Evolutionary conservation across 164 flowering plant genomes (phyloP), one percentile per base, ranked within the genome.

Genomic region (Stephania cephalantha): DNA sequence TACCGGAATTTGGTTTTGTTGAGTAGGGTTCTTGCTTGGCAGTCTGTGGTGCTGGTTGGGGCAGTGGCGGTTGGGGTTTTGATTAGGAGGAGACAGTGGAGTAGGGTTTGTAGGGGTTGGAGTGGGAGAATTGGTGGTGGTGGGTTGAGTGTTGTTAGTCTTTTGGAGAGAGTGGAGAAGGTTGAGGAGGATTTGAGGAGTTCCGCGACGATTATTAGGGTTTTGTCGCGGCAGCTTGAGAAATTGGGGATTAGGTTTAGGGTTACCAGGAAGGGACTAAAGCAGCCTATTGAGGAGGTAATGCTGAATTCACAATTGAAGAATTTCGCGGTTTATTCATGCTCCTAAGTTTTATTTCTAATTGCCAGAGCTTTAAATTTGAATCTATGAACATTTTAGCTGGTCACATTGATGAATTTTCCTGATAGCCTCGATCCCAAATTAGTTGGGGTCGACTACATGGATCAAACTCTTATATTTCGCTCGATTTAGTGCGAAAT

Each of bases 201-300:
- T 76, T 82, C 91, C 5, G 85, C 83, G 0, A 84, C 88, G 0
- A 81, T 92, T 9, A 73, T 91, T 67, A 77, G 90, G 85, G 90
- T 82, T 58, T 74, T 93, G 84, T 89, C 97, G 12, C 86, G 97
- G 85, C 97, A 92, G 88, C 89, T 93, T 74, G 99, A 93, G 91
- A 93, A 95, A 80, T 78, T 95, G 84, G 97, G 97, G 53, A 90
- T 92, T 80, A 81, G 98, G 84, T 92, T 95, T 83, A 84, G 98
- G 78, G 87, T 91, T 72, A 84, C 91, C 1, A 84, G 94, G 79
- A 93, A 87, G 87, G 48, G 97, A 73, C 68, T 92, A 79, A 96
- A 91, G 78, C 90, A 86, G 9, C 97, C 97, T 46, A 90, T 93
- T 66, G 76, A 88, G 42, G 88, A 95, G 99, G 97, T 93, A 87